Percentiles rank a stretch among this genome's conserved stretches.
Evolutionary conservation across 2,329 filamentous ascomycete genomes (phyloP).

Genomic region (Fusarium bactridioides): DNA sequence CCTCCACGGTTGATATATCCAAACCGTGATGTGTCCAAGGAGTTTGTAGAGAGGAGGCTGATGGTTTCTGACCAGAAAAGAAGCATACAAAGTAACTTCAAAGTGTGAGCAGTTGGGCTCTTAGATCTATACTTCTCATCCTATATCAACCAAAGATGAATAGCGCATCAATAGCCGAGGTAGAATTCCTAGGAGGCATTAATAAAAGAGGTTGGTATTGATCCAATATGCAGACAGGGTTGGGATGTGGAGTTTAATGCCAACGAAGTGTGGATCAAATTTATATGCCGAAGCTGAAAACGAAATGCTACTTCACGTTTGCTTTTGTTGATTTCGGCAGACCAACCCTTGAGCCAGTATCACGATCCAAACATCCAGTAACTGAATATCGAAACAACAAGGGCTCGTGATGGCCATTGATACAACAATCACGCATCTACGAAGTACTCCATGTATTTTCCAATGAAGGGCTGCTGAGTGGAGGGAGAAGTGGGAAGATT

Average conservation of each 20-base stretch:
- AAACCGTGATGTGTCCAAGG: too few species aligned
- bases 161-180: neutral
- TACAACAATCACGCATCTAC: neutral
- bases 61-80: neutral
- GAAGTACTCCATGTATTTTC: neutral
- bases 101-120: neutral
- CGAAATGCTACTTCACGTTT: neutral
- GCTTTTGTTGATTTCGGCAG: slow-evolving; percentile 1
- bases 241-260: neutral
- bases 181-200: neutral
- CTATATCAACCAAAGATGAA: neutral
- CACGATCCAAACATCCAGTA: neutral
- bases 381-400: neutral
- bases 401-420: neutral
- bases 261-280: slow-evolving; percentile 12
- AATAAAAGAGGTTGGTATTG: slow-evolving; percentile 10
- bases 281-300: slow-evolving; percentile 7
- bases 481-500: neutral
- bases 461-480: slow-evolving; percentile 16
- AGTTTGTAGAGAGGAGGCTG: neutral
- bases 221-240: slow-evolving; percentile 18
- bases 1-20: neutral
- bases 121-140: neutral
- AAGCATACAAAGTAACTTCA: neutral
- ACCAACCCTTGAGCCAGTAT: neutral